Conservation (phyloP, 23 red algal species). For the Gracilaria domingensis region DNA sequence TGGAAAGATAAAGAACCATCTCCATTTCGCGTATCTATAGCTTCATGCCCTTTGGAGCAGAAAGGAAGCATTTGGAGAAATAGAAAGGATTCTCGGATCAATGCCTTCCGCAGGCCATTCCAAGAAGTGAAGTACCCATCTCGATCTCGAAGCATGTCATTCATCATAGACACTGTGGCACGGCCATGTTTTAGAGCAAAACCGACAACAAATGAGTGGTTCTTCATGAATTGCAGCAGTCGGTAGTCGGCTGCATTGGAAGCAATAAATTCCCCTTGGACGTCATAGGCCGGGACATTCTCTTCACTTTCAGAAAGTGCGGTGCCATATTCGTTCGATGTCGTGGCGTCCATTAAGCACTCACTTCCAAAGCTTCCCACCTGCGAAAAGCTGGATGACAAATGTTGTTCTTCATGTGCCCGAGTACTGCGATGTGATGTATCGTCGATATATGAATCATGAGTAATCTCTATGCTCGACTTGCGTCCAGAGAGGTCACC, state of each 20-base stretch:
- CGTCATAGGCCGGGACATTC: background rate
- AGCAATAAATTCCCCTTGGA: background rate
- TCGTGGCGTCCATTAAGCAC: too few species aligned
- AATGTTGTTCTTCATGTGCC: too few species aligned
- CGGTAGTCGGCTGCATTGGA: background rate
- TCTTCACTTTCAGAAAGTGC: background rate
- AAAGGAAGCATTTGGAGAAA: background rate
- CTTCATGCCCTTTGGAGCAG: slow-evolving; percentile 9
- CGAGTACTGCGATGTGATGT: too few species aligned
- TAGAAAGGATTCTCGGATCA: background rate
- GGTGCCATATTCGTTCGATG: too few species aligned
- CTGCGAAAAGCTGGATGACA: too few species aligned
- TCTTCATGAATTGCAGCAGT: background rate
- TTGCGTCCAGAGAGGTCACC: too few species aligned
- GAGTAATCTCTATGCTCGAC: too few species aligned
- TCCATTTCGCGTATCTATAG: background rate
- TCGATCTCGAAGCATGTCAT: background rate
- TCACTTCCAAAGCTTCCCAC: too few species aligned
- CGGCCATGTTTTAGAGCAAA: background rate
- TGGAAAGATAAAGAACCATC: background rate
- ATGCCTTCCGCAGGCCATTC: background rate
- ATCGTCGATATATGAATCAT: too few species aligned
- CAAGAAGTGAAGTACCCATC: background rate
- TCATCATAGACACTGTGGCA: slow-evolving; percentile 3
- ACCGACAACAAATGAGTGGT: background rate